Conservation (phyloP, 768 basidiomycete genomes). For the Tylopilus plumbeoviolaceoides region DNA sequence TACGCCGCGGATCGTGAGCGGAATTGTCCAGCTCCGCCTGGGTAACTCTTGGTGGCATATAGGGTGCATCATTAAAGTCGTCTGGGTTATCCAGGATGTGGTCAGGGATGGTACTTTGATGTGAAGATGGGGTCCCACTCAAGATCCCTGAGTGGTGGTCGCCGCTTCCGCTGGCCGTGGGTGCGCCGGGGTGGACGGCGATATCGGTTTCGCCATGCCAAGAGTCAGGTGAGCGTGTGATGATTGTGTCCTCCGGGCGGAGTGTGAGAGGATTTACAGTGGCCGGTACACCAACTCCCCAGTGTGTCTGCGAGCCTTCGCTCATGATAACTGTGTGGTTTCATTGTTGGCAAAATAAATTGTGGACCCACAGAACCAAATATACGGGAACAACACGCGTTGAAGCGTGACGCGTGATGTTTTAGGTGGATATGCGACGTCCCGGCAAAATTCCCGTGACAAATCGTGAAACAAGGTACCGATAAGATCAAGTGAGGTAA, state of each 20-base stretch:
- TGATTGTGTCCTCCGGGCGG: slow-evolving; percentile 1
- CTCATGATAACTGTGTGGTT: slow-evolving; percentile 24
- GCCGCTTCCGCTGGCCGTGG: slow-evolving; percentile 13
- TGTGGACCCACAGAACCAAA: slow-evolving; percentile 35
- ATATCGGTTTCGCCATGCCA: slow-evolving; percentile 21
- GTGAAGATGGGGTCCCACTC: slow-evolving; percentile 6
- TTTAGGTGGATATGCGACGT: slow-evolving; percentile 12
- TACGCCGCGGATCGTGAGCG: slow-evolving; percentile 11
- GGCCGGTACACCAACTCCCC: slow-evolving; percentile 9
- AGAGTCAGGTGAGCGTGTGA: slow-evolving; percentile 12
- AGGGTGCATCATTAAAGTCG: slow-evolving; percentile 27
- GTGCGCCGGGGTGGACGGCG: slow-evolving; percentile 11
- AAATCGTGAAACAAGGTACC: background rate
- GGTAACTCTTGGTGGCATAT: slow-evolving; percentile 25
- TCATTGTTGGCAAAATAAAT: slow-evolving; percentile 27
- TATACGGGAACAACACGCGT: slow-evolving; percentile 26
- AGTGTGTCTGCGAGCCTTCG: slow-evolving; percentile 16
- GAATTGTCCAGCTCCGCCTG: slow-evolving; percentile 21
- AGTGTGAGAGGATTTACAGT: slow-evolving; percentile 13
- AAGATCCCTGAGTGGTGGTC: slow-evolving; percentile 8
- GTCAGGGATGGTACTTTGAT: slow-evolving; percentile 13
- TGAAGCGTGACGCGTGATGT: background rate
- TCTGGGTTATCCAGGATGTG: slow-evolving; percentile 14
- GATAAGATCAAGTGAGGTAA: slow-evolving; percentile 26
- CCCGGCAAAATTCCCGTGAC: slow-evolving; percentile 10